These are phyloP conservation scores for Candida piceae DNA, from an alignment of 805 yeast species.

Conservation along the genomic window DNA sequence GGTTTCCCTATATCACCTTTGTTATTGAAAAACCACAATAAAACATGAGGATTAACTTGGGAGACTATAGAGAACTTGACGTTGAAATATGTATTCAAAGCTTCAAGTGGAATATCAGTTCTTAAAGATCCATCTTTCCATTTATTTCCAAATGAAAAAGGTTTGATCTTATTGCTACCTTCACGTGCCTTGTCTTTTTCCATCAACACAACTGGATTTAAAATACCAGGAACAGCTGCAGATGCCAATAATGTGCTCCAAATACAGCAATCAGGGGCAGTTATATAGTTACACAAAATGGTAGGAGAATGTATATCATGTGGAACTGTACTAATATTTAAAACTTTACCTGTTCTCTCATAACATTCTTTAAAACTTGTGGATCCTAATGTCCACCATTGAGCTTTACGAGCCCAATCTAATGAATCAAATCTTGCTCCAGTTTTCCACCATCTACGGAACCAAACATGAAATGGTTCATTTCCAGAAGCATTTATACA, in stretches of 20 bases:
- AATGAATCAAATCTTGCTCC: slow-evolving; percentile 77
- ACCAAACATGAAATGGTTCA: slow-evolving; percentile 49
- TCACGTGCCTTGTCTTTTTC: slow-evolving; percentile 35
- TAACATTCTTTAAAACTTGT: slow-evolving; percentile 67
- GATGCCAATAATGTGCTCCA: slow-evolving; percentile 77
- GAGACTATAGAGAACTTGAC: slow-evolving; percentile 73
- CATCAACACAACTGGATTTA: slow-evolving; percentile 77
- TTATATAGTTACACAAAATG: slow-evolving; percentile 67
- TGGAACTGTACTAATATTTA: slow-evolving; percentile 75
- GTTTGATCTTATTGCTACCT: slow-evolving; percentile 36
- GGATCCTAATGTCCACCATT: slow-evolving; percentile 71
- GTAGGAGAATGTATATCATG: slow-evolving; percentile 80
- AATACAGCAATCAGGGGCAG: slow-evolving; percentile 76
- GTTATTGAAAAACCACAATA: slow-evolving; percentile 71
- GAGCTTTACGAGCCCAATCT: slow-evolving; percentile 64
- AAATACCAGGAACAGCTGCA: slow-evolving; percentile 78
- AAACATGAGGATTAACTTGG: slow-evolving; percentile 80
- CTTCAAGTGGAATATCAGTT: slow-evolving; percentile 73
- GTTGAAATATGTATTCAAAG: slow-evolving; percentile 68
- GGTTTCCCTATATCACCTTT: slow-evolving; percentile 80
- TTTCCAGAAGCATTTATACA: slow-evolving; percentile 69
- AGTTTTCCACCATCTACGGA: slow-evolving; percentile 62
- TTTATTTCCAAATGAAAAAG: slow-evolving; percentile 68
- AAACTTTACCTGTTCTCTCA: slow-evolving; percentile 60
- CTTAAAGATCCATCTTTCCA: slow-evolving; percentile 79